Base-by-base conservation (phyloP, 495 filamentous ascomycete species). In the Astrocystis sublimbata region DNA sequence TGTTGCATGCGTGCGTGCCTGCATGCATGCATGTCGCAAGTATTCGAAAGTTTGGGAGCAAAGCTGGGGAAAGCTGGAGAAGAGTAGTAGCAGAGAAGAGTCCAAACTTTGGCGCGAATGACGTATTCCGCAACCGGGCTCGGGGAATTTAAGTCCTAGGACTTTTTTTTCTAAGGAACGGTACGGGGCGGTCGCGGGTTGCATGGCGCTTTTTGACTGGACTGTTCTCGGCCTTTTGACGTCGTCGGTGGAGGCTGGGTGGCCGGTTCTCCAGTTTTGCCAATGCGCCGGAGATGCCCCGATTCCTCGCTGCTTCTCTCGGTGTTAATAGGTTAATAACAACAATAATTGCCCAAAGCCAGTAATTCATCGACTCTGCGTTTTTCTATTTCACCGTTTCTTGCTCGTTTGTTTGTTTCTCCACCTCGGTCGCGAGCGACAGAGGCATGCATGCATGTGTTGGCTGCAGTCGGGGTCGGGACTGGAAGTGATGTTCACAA, bases 311-410 rank as follows among this genome's bases (percentile, higher is more conserved):
- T 21, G 47, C 21, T 51, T 35, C 26, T 21, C 49, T 52, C 30
- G 49, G 49, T 19, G 49, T 52, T 52, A 52, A 52, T 49, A 49
- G 24, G 28, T n/a, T n/a, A n/a, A n/a, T n/a, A n/a, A n/a, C n/a
- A n/a, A 15, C 26, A 2, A 4, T 46, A 46, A 26, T 7, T 46
- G 21, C 17, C 45, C 12, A 47, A 4, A 13, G 24, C 13, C 24
- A 24, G 45, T 28, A 47, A 47, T 47, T 28, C 45, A 47, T 47
- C 23, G 45, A 49, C 15, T 15, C 30, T 26, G 24, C n/a, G n/a
- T n/a, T n/a, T 30, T 17, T 17, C 24, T 30, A 49, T 49, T 15
- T 49, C 13, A 23, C 9, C 9, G 2, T n/a, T n/a, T n/a, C n/a
- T n/a, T n/a, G n/a, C n/a, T n/a, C n/a, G 33, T 36, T 36, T 36